phyloP scores from a whole-genome alignment of 2,329 filamentous ascomycete species.

The Lasiodiplodia theobromae region DNA sequence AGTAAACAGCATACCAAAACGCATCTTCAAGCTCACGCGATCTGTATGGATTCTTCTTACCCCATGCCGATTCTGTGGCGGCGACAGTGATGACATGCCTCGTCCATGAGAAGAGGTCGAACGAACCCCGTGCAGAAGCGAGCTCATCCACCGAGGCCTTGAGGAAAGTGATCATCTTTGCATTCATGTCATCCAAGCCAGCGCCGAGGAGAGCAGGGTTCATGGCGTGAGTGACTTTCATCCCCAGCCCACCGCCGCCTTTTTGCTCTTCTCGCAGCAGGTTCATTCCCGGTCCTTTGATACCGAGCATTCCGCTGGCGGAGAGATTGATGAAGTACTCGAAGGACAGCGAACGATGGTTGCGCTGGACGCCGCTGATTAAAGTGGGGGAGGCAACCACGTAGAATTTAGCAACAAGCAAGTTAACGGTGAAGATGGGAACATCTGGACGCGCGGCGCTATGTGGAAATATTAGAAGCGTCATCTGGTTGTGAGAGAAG shows the following conservation, averaged over 20 bases:
- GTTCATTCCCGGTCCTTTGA: slow-evolving; percentile 24
- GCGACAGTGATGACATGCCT: slow-evolving; percentile 46
- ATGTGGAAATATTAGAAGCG: neutral
- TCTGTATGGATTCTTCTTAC: slow-evolving; percentile 51
- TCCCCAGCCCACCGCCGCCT: slow-evolving; percentile 18
- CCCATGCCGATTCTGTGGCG: slow-evolving; percentile 51
- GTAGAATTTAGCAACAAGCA: slow-evolving; percentile 54
- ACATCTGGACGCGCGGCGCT: slow-evolving; percentile 32
- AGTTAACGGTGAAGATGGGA: slow-evolving; percentile 52
- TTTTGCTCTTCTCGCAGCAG: slow-evolving; percentile 36
- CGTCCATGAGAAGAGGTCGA: slow-evolving; percentile 34
- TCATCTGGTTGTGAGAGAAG: neutral
- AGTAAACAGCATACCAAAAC: slow-evolving; percentile 42
- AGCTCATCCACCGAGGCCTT: slow-evolving; percentile 33
- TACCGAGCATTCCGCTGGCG: slow-evolving; percentile 32
- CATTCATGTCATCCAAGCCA: slow-evolving; percentile 47
- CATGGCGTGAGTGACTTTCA: slow-evolving; percentile 45
- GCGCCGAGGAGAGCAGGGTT: slow-evolving; percentile 43
- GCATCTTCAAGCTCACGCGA: slow-evolving; percentile 44
- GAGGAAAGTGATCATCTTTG: slow-evolving; percentile 43
- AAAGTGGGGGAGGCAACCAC: slow-evolving; percentile 49
- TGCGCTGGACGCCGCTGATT: slow-evolving; percentile 49
- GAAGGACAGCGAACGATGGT: slow-evolving; percentile 48
- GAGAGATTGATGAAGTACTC: slow-evolving; percentile 46
- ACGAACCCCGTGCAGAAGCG: slow-evolving; percentile 31